Evolutionary conservation across 306 rosid genomes (phyloP).

Genomic region (Canavalia gladiata): DNA sequence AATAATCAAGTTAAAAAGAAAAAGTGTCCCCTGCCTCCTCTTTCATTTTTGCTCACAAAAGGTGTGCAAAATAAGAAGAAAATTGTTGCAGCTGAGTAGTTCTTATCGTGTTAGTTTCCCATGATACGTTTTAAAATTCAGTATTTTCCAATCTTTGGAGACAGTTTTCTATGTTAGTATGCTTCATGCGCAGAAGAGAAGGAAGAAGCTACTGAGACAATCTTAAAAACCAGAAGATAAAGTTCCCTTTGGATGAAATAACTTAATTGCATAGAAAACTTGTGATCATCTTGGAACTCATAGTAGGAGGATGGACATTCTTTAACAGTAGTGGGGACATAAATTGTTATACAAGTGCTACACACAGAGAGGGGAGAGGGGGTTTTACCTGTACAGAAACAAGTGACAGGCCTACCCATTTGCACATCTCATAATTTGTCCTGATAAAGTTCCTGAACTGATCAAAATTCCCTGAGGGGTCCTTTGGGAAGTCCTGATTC

Average conservation of each 20-base stretch:
- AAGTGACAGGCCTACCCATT: conserved; percentile 76
- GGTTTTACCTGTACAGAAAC: conserved; percentile 70
- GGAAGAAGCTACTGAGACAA: conserved; percentile 25
- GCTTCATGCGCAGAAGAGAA: conserved; percentile 9
- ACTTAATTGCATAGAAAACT: conserved; percentile 6
- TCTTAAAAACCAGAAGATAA: conserved; percentile 11
- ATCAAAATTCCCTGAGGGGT: conserved; percentile 73
- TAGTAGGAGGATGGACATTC: conserved; percentile 10
- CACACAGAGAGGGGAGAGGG: conserved; percentile 27
- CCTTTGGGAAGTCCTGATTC: conserved; percentile 81
- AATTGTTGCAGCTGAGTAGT: conserved; percentile 21
- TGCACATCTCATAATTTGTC: conserved; percentile 74
- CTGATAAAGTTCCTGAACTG: conserved; percentile 71
- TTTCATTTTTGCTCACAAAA: conserved; percentile 12
- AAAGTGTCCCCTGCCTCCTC: background rate
- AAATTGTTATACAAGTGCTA: conserved; percentile 26
- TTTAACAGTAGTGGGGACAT: background rate
- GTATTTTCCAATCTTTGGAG: background rate
- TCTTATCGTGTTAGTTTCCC: conserved; percentile 47
- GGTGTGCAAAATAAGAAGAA: background rate
- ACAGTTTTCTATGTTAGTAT: conserved; percentile 9
- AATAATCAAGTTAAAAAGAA: conserved; percentile 16
- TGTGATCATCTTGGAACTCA: conserved; percentile 16
- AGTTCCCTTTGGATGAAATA: conserved; percentile 7
- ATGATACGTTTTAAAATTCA: background rate